Evolutionary conservation across 2,329 filamentous ascomycete species (phyloP).

Genomic region (Blastomyces gilchristii): DNA sequence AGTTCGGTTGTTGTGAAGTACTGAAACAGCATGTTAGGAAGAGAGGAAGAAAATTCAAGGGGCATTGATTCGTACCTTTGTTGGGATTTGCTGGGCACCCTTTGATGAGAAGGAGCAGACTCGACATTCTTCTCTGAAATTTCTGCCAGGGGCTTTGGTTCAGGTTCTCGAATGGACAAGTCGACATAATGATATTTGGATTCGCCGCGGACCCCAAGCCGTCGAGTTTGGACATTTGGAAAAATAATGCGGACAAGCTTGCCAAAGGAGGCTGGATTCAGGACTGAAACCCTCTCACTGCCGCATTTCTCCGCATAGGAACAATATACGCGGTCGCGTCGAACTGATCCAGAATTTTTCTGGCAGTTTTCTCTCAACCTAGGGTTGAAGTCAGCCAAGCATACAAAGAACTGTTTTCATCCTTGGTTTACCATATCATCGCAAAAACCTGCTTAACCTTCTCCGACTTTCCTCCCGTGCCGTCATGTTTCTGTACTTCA

Average conservation of each 20-base stretch:
- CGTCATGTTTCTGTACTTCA: constrained; percentile 41
- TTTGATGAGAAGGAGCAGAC: not conserved
- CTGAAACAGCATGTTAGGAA: not conserved
- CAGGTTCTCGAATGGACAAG: constrained; percentile 38
- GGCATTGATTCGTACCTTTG: constrained; percentile 11
- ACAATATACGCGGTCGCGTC: constrained; percentile 85
- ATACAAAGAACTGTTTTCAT: not conserved
- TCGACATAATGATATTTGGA: constrained; percentile 91
- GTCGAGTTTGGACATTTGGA: constrained; percentile 82
- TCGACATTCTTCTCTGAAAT: constrained; percentile 3
- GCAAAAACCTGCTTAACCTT: constrained; percentile 45
- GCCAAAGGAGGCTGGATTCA: constrained; percentile 95
- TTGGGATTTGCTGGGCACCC: constrained; percentile 19
- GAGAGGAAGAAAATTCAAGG: not conserved
- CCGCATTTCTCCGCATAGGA: constrained; percentile 90
- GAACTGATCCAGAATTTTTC: constrained; percentile 56
- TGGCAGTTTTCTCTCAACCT: constrained; percentile 41
- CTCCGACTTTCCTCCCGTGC: constrained; percentile 40
- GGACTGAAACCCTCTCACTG: constrained; percentile 81
- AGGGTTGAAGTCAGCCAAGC: constrained; percentile 8
- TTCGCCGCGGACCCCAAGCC: constrained; percentile 85
- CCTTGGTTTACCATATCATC: constrained; percentile 39
- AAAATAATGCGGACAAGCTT: constrained; percentile 96
- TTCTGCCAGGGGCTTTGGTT: constrained; percentile 26
- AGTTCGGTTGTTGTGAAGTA: not conserved